phyloP scores from a whole-genome alignment of 176 grass and related monocot genomes.

The sorghum (Sorghum bicolor) region Sorghum_bicolor_NCBIv3 NC_012873.2:61478001-61478500 shows the following conservation, averaged over 20 bases:
- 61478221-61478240: neutral
- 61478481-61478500: neutral
- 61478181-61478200: conserved; percentile 83
- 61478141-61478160: conserved; percentile 66
- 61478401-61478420: neutral
- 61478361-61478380: conserved; percentile 74
- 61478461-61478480: neutral
- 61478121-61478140: conserved; percentile 50
- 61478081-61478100: conserved; percentile 68
- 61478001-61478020: conserved; percentile 86
- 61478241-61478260: neutral
- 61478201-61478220: conserved; percentile 36
- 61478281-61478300: conserved; percentile 28
- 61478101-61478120: conserved; percentile 85
- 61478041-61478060: conserved; percentile 68
- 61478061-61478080: conserved; percentile 69
- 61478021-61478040: conserved; percentile 87
- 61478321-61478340: conserved; percentile 72
- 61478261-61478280: neutral
- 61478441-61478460: conserved; percentile 12
- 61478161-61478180: conserved; percentile 82
- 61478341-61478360: conserved; percentile 60
- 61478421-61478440: neutral
- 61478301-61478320: conserved; percentile 28
- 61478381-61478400: neutral